Base-by-base conservation (phyloP, 305 asterid genomes). In the Fraxinus xanthoxyloides region DNA sequence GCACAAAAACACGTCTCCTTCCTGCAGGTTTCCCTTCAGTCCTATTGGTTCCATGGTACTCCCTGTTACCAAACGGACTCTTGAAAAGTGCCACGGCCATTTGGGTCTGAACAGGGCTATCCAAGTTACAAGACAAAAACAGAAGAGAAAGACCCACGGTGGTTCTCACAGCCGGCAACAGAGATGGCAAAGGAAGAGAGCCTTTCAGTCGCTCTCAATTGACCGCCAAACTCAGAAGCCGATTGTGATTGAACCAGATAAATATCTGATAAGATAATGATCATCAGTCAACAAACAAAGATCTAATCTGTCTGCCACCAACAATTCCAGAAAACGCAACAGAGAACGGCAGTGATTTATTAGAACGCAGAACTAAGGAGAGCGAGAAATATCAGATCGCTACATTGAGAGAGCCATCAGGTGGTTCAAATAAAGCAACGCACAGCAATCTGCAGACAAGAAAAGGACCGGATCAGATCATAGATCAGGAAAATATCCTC, bases 31-130 rank as follows among this genome's bases (percentile, higher is more conserved):
- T 90, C 85, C 93, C 92, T 88, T 89, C 98, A 85, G 86, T 80
- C 90, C 92, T 86, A 77, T 82, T 84, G 76, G 81, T 82, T 75
- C 95, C 96, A 69, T 81, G 94, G 89, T 88, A 92, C 75, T 95
- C 97, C 73, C 92, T 92, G 74, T 36, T 85, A 26, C 92, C 90
- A 23, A 94, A 87, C 0, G 97, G 98, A 77, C 87, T 92, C 87
- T 86, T 92, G 82, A 94, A 93, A 78, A 91, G 90, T 77, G 97
- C 91, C 75, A 96, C 94, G 79, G 99, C 97, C 99, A 96, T 94
- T 81, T 94, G 94, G 61, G 98, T 96, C 84, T 90, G 95, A 84
- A 93, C 95, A 77, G 98, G 97, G 83, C 99, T 92, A 79, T 93
- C 94, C 81, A 86, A 85, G 82, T 95, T 92, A 82, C 84, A 91